Evolutionary conservation across 2,329 filamentous ascomycete species (phyloP), one percentile per base, ranked within the genome.

Genomic region (Colletotrichum australisinense): DNA sequence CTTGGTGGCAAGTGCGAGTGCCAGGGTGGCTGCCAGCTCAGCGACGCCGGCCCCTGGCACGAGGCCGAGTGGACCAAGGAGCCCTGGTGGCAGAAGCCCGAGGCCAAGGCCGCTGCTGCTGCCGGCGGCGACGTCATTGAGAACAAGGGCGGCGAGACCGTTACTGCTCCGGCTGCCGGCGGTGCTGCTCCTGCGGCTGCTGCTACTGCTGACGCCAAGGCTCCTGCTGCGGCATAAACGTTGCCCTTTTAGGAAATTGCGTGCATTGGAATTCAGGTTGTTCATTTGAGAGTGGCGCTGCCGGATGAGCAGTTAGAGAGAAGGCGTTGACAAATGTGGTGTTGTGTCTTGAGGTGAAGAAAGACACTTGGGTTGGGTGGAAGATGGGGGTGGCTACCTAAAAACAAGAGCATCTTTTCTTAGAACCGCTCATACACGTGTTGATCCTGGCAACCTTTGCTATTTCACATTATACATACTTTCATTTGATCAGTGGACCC

Each of bases 1-100:
- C 96, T 98, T 78, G 97, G 97, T 76, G 97, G 97, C 74, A 88
- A 84, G 53, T 99, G 97, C 85, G 83, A 93, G 75, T 99, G 97
- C 84, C 82, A 87, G 42, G 94, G 94, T 72, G 95, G 95, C 75
- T 99, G 97, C 85, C 86, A 90, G 83, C 85, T 97, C 79, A 97
- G 94, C 84, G 95, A 99, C 82, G 92, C 92, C 74, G 97, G 97
- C 65, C 97, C 97, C 66, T 99, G 97, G 97, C 89, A 89, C 77
- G 94, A 96, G 75, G 78, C 88, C 32, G 82, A 93, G 84, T 95
- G 89, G 87, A 85, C 89, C 67, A 90, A 86, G 80, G 88, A 93
- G 64, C 85, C 91, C 76, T 91, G 92, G 86, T 92, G 91, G 87
- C 87, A 89, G 81, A 86, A 87, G 83, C 85, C 86, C 73, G 79